These are phyloP conservation scores for Ascochyta clinopodiicola DNA, from an alignment of 2,329 filamentous ascomycete species.

Conservation along the genomic window DNA sequence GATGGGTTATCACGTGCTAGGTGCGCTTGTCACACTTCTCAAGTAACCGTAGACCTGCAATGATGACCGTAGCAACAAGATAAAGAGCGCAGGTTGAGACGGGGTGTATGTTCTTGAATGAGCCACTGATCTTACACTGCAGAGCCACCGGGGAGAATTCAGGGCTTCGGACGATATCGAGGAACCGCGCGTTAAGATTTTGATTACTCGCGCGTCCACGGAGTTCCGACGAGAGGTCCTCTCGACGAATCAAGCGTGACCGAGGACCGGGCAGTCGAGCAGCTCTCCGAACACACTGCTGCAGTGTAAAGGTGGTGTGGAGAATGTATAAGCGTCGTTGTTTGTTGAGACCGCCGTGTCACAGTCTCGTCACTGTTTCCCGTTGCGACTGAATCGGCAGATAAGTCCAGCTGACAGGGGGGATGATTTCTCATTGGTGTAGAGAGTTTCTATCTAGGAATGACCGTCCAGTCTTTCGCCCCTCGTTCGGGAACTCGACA, in stretches of 20 bases:
- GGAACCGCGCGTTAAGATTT: conserved; percentile 9
- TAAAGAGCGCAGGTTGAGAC: no score
- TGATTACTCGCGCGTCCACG: conserved; percentile 2
- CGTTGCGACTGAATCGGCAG: conserved; percentile 1
- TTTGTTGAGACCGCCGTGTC: background rate
- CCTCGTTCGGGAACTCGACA: background rate
- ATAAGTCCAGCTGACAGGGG: background rate
- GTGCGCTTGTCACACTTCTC: no score
- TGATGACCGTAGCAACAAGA: no score
- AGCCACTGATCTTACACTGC: background rate
- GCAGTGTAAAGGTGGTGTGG: conserved; percentile 10
- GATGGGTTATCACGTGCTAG: no score
- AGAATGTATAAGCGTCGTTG: background rate
- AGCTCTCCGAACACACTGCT: conserved; percentile 1
- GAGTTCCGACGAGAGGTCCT: conserved; percentile 2
- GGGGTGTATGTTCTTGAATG: background rate
- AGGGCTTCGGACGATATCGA: background rate
- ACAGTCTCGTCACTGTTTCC: conserved; percentile 2
- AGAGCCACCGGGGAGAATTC: background rate
- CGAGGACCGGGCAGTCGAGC: background rate
- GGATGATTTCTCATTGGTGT: background rate
- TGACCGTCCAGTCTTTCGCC: background rate
- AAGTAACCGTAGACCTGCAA: no score
- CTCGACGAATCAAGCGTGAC: conserved; percentile 3
- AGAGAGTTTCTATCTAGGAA: background rate